These are phyloP conservation scores for Chaetothyriales sp. DNA, from an alignment of 2,329 filamentous ascomycete genomes.

Conservation along the genomic window DNA sequence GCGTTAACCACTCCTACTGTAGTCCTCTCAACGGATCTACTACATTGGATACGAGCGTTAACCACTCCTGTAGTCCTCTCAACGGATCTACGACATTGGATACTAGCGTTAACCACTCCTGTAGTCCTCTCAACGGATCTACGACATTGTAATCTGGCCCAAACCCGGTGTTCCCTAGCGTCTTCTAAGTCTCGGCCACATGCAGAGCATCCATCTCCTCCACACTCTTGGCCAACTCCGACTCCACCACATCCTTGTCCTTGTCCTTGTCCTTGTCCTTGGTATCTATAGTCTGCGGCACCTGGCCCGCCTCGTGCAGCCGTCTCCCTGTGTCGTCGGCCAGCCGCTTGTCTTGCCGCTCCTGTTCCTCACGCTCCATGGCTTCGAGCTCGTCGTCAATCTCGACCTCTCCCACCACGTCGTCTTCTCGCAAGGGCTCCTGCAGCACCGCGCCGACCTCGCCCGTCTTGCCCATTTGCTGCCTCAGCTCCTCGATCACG, in stretches of 20 bases:
- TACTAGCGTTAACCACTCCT: too few species aligned
- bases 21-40: too few species aligned
- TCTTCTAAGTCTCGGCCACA: slow-evolving; percentile 1
- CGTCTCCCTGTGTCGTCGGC: slow-evolving; percentile 21
- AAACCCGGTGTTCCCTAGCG: not conserved
- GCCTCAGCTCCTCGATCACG: slow-evolving; percentile 59
- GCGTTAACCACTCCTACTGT: too few species aligned
- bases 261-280: not conserved
- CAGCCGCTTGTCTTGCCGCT: slow-evolving; percentile 26
- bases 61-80: too few species aligned
- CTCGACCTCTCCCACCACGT: slow-evolving; percentile 61
- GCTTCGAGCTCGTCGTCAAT: slow-evolving; percentile 77
- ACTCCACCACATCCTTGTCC: slow-evolving; percentile 4
- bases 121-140: too few species aligned
- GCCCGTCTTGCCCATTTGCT: slow-evolving; percentile 69
- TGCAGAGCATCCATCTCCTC: slow-evolving; percentile 12
- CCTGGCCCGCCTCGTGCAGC: slow-evolving; percentile 14
- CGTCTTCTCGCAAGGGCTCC: slow-evolving; percentile 38
- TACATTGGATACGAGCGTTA: too few species aligned
- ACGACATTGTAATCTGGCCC: too few species aligned
- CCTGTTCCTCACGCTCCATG: slow-evolving; percentile 50
- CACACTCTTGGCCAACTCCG: slow-evolving; percentile 11
- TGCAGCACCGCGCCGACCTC: slow-evolving; percentile 68
- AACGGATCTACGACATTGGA: too few species aligned
- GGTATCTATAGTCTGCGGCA: not conserved